Evolutionary conservation across 306 rosid genomes (phyloP).

Genomic region (Echinosophora koreensis): DNA sequence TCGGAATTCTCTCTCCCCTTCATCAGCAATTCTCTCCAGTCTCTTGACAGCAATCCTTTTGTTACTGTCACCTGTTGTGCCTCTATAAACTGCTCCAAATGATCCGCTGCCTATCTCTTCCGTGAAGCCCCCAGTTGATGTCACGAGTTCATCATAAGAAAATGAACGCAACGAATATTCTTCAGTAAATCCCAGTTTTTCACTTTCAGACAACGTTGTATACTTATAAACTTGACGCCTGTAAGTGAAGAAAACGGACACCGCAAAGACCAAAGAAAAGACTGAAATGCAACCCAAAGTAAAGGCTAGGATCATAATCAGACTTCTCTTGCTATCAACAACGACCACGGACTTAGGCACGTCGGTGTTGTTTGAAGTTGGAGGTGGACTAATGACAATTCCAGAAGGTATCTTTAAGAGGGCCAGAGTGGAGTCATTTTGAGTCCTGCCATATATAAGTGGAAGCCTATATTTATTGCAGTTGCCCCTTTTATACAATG

Average conservation of each 20-base stretch:
- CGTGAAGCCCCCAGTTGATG: slow-evolving; percentile 39
- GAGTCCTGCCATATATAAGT: slow-evolving; percentile 20
- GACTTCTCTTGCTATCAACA: slow-evolving; percentile 34
- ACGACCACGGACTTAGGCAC: not conserved
- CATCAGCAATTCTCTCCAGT: slow-evolving; percentile 36
- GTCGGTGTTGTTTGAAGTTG: not conserved
- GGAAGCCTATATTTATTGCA: slow-evolving; percentile 48
- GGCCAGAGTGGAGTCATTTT: not conserved
- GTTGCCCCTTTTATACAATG: not conserved
- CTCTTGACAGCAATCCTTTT: slow-evolving; percentile 49
- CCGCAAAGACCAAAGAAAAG: not conserved
- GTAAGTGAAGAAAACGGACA: slow-evolving; percentile 38
- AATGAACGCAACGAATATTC: slow-evolving; percentile 49
- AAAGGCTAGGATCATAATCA: slow-evolving; percentile 23
- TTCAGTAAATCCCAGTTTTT: slow-evolving; percentile 34
- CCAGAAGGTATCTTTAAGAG: slow-evolving; percentile 32
- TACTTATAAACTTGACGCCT: slow-evolving; percentile 34
- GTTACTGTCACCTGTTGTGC: slow-evolving; percentile 23
- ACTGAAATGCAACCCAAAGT: slow-evolving; percentile 44
- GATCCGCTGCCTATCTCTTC: slow-evolving; percentile 55
- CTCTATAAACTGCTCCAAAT: slow-evolving; percentile 49
- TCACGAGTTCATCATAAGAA: slow-evolving; percentile 47
- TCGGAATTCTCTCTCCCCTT: slow-evolving; percentile 51
- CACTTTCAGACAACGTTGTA: slow-evolving; percentile 19
- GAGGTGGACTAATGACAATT: not conserved